Conservation (phyloP, 1,284 basidiomycete species). For the Amylostereum chailletii region DNA sequence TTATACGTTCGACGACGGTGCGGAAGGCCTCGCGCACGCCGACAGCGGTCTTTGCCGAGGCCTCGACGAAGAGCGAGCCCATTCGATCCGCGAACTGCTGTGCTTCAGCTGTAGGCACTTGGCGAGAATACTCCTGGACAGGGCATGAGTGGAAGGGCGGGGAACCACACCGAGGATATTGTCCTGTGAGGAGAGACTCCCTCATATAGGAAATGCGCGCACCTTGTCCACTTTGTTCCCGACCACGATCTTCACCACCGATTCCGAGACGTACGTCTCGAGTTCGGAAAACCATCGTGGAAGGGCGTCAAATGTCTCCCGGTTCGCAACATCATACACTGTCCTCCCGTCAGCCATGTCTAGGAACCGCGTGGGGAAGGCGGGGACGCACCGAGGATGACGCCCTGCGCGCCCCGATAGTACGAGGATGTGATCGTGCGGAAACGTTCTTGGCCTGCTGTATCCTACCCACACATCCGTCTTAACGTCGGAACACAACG, state of each 20-base stretch:
- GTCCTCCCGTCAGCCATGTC: not conserved
- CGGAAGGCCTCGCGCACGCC: slow-evolving; percentile 78
- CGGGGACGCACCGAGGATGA: slow-evolving; percentile 67
- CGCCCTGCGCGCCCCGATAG: slow-evolving; percentile 90
- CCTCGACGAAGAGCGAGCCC: slow-evolving; percentile 81
- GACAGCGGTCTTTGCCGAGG: slow-evolving; percentile 79
- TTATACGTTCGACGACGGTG: slow-evolving; percentile 63
- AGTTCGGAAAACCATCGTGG: slow-evolving; percentile 92
- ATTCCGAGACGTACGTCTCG: slow-evolving; percentile 82
- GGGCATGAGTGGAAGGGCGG: slow-evolving; percentile 1
- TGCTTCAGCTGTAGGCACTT: slow-evolving; percentile 78
- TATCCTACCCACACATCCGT: slow-evolving; percentile 48
- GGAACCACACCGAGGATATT: not conserved
- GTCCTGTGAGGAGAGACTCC: not conserved
- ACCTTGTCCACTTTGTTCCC: slow-evolving; percentile 96
- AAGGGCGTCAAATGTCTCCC: slow-evolving; percentile 87
- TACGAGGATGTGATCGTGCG: slow-evolving; percentile 88
- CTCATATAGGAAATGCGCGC: slow-evolving; percentile 7
- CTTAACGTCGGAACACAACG: slow-evolving; percentile 2
- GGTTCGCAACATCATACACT: slow-evolving; percentile 93
- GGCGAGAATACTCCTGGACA: slow-evolving; percentile 76
- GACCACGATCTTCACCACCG: slow-evolving; percentile 93
- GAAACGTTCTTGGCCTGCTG: slow-evolving; percentile 86
- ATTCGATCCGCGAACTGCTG: slow-evolving; percentile 75
- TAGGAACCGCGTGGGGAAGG: not conserved